phyloP scores from a whole-genome alignment of 1,284 basidiomycete species.

The Trichosporon inkin region DNA sequence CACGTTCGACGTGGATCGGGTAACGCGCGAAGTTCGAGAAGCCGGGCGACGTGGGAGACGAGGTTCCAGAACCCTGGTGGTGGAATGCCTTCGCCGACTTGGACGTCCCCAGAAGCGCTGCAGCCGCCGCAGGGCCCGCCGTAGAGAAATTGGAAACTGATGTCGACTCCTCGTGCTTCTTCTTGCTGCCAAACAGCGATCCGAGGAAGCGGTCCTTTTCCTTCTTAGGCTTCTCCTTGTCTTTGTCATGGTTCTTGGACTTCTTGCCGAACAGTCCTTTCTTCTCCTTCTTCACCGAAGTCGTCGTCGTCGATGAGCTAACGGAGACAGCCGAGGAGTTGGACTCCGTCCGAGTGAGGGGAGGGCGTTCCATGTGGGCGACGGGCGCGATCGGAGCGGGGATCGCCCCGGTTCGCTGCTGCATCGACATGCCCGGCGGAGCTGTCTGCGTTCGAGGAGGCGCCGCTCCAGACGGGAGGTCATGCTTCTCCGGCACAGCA shows the following conservation, averaged over 20 bases:
- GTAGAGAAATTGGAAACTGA: slow-evolving; percentile 53
- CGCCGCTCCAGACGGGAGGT: slow-evolving; percentile 38
- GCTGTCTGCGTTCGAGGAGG: slow-evolving; percentile 29
- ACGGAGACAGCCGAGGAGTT: slow-evolving; percentile 17
- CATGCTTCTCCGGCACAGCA: slow-evolving; percentile 8
- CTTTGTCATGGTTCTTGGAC: slow-evolving; percentile 58
- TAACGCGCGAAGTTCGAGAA: slow-evolving; percentile 70
- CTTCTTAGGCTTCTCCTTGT: slow-evolving; percentile 64
- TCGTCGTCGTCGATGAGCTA: slow-evolving; percentile 28
- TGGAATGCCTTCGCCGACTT: slow-evolving; percentile 64
- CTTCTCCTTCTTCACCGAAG: slow-evolving; percentile 65
- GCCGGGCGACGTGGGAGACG: slow-evolving; percentile 57
- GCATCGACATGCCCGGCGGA: slow-evolving; percentile 26
- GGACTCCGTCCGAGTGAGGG: slow-evolving; percentile 33
- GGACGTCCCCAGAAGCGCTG: slow-evolving; percentile 72
- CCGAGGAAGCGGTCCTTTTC: slow-evolving; percentile 80
- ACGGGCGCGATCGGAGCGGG: slow-evolving; percentile 18
- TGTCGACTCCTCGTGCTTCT: slow-evolving; percentile 62
- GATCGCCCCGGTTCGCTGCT: slow-evolving; percentile 20
- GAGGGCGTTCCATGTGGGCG: slow-evolving; percentile 27
- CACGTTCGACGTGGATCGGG: slow-evolving; percentile 95
- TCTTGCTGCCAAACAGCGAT: slow-evolving; percentile 80
- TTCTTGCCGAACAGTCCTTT: slow-evolving; percentile 58
- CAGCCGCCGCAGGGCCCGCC: slow-evolving; percentile 71
- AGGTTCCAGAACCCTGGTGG: slow-evolving; percentile 32